Evolutionary conservation across 2,329 filamentous ascomycete genomes (phyloP).

Genomic region (Verticillium zaregamsianum): DNA sequence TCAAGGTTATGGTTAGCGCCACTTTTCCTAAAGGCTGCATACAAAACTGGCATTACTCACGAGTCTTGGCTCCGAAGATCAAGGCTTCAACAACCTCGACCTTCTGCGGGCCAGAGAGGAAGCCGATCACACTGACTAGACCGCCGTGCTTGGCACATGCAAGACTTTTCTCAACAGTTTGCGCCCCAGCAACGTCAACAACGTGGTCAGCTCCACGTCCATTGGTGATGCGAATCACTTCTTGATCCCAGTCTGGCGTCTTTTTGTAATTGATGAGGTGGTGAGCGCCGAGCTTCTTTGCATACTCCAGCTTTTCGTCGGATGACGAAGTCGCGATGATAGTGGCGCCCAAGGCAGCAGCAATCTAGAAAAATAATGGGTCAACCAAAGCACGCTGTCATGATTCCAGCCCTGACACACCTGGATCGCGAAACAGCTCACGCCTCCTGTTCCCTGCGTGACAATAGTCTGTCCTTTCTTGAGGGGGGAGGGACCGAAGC

Average conservation of each 20-base stretch:
- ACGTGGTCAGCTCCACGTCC: conserved; percentile 11
- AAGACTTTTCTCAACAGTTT: not conserved
- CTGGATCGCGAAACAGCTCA: conserved; percentile 33
- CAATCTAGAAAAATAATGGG: not conserved
- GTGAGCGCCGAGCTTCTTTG: conserved; percentile 10
- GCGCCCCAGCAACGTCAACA: conserved; percentile 2
- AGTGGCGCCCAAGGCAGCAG: not conserved
- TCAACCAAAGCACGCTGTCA: too few species aligned
- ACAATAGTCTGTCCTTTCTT: conserved; percentile 34
- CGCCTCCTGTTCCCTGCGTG: conserved; percentile 36
- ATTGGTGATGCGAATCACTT: conserved; percentile 8
- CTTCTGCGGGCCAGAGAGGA: conserved; percentile 1
- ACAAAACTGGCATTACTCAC: not conserved
- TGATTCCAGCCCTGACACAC: conserved; percentile 12
- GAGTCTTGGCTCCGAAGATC: conserved; percentile 3
- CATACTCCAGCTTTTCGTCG: conserved; percentile 11
- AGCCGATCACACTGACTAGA: not conserved
- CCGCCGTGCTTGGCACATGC: not conserved
- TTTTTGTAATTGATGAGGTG: conserved; percentile 11
- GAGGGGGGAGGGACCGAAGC: conserved; percentile 17
- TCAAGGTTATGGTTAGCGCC: too few species aligned
- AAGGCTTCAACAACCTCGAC: not conserved
- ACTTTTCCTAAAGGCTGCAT: too few species aligned
- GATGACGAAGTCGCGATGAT: conserved; percentile 13
- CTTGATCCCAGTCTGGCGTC: conserved; percentile 9